Conservation (phyloP, 2,329 filamentous ascomycete species). For the Diaporthe destruens region DNA sequence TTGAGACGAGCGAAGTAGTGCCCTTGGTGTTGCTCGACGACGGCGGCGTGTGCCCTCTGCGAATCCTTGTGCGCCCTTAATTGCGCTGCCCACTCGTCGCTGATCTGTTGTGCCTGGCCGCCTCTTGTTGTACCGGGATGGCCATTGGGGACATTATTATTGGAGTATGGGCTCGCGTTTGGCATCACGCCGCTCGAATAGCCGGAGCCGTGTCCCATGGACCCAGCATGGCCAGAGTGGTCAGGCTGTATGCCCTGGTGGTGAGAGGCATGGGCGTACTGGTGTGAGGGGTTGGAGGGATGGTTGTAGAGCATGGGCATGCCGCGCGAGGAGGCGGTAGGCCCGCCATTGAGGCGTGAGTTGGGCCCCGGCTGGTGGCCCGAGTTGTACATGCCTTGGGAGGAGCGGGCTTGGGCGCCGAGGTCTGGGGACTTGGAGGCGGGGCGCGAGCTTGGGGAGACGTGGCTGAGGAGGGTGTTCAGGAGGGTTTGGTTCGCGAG, state of each 20-base stretch:
- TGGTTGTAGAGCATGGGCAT: slow-evolving; percentile 78
- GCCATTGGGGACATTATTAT: slow-evolving; percentile 68
- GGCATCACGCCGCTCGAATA: slow-evolving; percentile 74
- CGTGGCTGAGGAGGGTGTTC: slow-evolving; percentile 51
- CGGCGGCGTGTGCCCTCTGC: slow-evolving; percentile 78
- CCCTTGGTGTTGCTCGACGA: slow-evolving; percentile 73
- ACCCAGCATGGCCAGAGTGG: slow-evolving; percentile 66
- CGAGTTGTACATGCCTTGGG: slow-evolving; percentile 78
- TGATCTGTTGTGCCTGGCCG: slow-evolving; percentile 65
- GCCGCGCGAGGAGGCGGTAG: slow-evolving; percentile 60
- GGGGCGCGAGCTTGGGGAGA: slow-evolving; percentile 48
- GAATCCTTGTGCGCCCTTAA: slow-evolving; percentile 83
- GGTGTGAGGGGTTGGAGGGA: slow-evolving; percentile 70
- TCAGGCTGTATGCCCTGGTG: slow-evolving; percentile 72
- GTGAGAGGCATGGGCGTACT: slow-evolving; percentile 74
- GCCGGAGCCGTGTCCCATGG: slow-evolving; percentile 71
- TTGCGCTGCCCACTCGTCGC: slow-evolving; percentile 89
- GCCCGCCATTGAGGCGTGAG: slow-evolving; percentile 80
- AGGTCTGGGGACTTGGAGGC: slow-evolving; percentile 48
- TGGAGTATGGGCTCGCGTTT: slow-evolving; percentile 72
- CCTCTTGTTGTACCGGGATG: slow-evolving; percentile 62
- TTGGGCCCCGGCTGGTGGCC: slow-evolving; percentile 79
- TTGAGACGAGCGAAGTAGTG: slow-evolving; percentile 80
- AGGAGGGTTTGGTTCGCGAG: slow-evolving; percentile 51
- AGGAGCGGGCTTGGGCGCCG: slow-evolving; percentile 49